These are phyloP conservation scores for Solanum sparsipilum DNA, from an alignment of 257 asterid species.

Conservation along the genomic window DNA sequence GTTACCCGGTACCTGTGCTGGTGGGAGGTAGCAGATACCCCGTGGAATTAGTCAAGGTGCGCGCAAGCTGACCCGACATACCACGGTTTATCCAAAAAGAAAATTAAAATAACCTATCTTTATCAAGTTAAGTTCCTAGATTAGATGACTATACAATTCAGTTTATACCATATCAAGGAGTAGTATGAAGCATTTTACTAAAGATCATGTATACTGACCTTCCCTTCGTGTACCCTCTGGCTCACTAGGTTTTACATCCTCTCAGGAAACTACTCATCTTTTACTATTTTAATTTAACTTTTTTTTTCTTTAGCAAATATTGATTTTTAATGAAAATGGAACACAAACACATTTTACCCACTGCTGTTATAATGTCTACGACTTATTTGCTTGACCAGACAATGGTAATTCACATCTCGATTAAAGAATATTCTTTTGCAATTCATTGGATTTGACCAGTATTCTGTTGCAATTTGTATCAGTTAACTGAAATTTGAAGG, in stretches of 20 bases:
- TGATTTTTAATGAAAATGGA: background rate
- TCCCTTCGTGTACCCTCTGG: background rate
- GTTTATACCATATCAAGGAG: background rate
- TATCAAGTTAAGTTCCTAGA: background rate
- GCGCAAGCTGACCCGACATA: background rate
- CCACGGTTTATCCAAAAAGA: background rate
- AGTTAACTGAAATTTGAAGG: background rate
- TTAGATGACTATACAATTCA: background rate
- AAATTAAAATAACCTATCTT: background rate
- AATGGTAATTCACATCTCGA: background rate
- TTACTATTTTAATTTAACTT: background rate
- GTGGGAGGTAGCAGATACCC: background rate
- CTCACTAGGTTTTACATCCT: background rate
- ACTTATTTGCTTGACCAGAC: background rate
- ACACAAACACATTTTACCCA: background rate
- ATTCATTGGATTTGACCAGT: background rate
- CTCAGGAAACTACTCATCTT: background rate
- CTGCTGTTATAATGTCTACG: background rate
- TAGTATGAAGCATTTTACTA: background rate
- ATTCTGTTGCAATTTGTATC: background rate
- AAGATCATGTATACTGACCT: background rate
- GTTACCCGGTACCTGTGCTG: background rate
- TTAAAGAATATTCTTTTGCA: background rate
- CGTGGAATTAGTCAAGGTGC: background rate
- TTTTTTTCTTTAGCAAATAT: background rate